Conservation (phyloP, 2,329 filamentous ascomycete genomes). For the Colletotrichum melonis region DNA sequence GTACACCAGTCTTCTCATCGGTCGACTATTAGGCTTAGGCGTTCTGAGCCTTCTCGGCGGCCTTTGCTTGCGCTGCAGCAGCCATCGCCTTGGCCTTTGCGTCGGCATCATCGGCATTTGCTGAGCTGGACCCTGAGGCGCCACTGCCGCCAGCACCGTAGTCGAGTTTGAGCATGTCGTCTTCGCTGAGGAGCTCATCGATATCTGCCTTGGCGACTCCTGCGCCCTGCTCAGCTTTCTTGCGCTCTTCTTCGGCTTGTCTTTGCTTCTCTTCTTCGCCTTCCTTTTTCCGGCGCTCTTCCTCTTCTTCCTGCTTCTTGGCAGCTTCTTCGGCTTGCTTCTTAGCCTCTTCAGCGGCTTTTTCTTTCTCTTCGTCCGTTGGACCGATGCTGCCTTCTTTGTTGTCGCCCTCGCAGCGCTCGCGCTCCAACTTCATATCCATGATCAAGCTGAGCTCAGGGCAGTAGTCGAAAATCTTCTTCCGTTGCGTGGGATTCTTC, state of each 20-base stretch:
- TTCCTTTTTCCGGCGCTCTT: slow-evolving; percentile 23
- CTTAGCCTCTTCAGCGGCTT: slow-evolving; percentile 26
- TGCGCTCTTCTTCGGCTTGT: background rate
- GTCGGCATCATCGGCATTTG: slow-evolving; percentile 14
- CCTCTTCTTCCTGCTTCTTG: slow-evolving; percentile 22
- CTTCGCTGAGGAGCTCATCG: slow-evolving; percentile 12
- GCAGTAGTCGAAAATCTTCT: slow-evolving; percentile 65
- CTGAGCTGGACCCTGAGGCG: background rate
- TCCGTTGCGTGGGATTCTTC: slow-evolving; percentile 55
- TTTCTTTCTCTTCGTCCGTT: slow-evolving; percentile 24
- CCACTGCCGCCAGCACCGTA: background rate
- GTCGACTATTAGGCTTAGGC: background rate
- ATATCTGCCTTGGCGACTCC: background rate
- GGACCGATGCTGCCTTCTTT: slow-evolving; percentile 40
- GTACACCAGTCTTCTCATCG: background rate
- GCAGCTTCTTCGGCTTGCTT: slow-evolving; percentile 27
- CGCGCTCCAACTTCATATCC: slow-evolving; percentile 65
- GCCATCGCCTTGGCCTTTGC: slow-evolving; percentile 25
- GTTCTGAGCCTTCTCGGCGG: background rate
- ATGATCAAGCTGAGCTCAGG: slow-evolving; percentile 66
- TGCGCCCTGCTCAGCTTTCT: background rate
- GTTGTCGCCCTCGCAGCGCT: slow-evolving; percentile 55
- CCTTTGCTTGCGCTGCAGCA: slow-evolving; percentile 11
- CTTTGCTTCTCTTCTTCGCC: slow-evolving; percentile 21
- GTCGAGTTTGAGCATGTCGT: slow-evolving; percentile 6